These are phyloP conservation scores for Cyclotella kingstonii DNA, from an alignment of 108 stramenopile genomes.

Conservation along the genomic window DNA sequence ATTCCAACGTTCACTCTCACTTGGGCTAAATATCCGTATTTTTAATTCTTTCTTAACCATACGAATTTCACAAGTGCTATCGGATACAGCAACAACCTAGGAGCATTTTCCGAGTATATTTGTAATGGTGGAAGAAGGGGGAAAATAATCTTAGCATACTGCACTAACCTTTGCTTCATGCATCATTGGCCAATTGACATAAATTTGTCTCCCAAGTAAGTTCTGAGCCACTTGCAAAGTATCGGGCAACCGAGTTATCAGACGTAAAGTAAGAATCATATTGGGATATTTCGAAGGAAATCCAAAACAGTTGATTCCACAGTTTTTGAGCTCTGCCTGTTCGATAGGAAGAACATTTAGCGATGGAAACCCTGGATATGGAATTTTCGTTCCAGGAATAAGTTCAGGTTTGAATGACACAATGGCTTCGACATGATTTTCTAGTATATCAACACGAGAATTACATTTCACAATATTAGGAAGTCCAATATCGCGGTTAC, in stretches of 20 bases:
- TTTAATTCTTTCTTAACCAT: slow-evolving; percentile 50
- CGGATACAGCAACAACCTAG: slow-evolving; percentile 84
- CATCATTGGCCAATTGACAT: slow-evolving; percentile 98
- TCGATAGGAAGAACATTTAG: slow-evolving; percentile 87
- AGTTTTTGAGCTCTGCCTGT: slow-evolving; percentile 52
- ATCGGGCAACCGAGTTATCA: slow-evolving; percentile 70
- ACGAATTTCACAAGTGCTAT: slow-evolving; percentile 65
- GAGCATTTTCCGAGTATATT: too few species aligned
- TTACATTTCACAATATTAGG: slow-evolving; percentile 78
- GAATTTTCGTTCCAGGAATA: slow-evolving; percentile 78
- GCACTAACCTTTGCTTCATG: slow-evolving; percentile 82
- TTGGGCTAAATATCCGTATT: slow-evolving; percentile 32
- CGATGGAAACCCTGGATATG: slow-evolving; percentile 92
- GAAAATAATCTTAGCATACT: background rate
- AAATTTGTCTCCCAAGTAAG: slow-evolving; percentile 82
- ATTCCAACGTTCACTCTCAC: slow-evolving; percentile 61
- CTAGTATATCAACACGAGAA: slow-evolving; percentile 63
- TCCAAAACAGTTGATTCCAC: slow-evolving; percentile 88
- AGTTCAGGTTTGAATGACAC: slow-evolving; percentile 82
- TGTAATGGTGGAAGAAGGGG: background rate
- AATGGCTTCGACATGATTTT: slow-evolving; percentile 56
- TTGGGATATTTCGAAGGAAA: slow-evolving; percentile 86
- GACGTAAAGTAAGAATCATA: slow-evolving; percentile 73
- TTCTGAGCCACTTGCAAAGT: slow-evolving; percentile 65
- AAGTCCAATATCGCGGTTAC: slow-evolving; percentile 79